These are phyloP conservation scores for Paramecium biaurelia DNA, from an alignment of 73 alveolate genomes.

Conservation along the genomic window DNA sequence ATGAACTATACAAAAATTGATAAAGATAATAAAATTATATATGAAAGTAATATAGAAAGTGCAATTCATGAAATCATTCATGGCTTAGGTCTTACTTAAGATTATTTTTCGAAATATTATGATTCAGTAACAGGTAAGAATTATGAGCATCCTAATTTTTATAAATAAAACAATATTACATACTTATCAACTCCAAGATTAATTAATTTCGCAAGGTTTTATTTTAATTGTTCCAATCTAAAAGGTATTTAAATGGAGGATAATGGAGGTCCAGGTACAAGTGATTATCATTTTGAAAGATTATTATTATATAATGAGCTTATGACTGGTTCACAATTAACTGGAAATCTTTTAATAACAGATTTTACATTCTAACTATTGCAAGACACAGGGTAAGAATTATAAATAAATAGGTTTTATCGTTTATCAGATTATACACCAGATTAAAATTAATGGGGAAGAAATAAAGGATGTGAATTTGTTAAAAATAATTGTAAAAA, in stretches of 20 bases:
- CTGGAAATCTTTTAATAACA: background rate
- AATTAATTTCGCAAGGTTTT: background rate
- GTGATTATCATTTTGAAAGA: slow-evolving; percentile 12
- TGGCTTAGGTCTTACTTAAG: background rate
- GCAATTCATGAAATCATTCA: background rate
- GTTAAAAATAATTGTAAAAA: background rate
- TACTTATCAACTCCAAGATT: background rate
- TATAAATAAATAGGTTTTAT: background rate
- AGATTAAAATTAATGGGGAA: slow-evolving; percentile 4
- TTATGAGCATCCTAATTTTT: background rate
- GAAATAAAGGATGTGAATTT: slow-evolving; percentile 19
- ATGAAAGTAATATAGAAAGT: background rate
- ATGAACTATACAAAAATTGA: background rate
- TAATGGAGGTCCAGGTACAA: background rate
- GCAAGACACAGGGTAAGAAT: background rate
- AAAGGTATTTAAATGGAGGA: background rate
- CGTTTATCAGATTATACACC: background rate
- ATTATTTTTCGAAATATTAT: background rate
- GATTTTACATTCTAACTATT: background rate
- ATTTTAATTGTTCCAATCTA: background rate
- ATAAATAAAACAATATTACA: background rate
- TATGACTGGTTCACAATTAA: background rate
- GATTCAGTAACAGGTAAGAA: background rate
- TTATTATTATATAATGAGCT: background rate
- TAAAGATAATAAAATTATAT: background rate